Evolutionary conservation across 345 rosid genomes (phyloP).

Genomic region (Conringia planisiliqua): DNA sequence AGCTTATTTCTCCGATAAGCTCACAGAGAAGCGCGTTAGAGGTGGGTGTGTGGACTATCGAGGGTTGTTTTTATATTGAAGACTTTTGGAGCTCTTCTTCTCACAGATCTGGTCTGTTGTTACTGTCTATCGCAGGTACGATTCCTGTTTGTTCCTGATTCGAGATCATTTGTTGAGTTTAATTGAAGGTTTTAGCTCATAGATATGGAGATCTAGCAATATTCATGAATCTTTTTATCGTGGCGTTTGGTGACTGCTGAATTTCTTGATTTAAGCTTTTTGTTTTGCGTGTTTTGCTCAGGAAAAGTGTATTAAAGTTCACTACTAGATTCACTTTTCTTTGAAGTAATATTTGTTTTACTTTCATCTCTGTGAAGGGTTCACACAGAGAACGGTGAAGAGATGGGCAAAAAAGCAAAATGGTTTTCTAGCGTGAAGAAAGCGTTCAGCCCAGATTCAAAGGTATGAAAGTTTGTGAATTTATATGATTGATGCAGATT

Average conservation of each 20-base stretch:
- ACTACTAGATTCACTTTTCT: constrained; percentile 1
- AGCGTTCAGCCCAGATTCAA: constrained; percentile 74
- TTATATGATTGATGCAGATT: constrained; percentile 3
- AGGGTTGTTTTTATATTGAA: not conserved
- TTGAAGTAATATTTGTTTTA: not conserved
- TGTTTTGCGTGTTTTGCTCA: not conserved
- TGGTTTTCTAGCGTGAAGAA: constrained; percentile 91
- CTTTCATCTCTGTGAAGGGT: constrained; percentile 17
- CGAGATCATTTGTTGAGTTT: not conserved
- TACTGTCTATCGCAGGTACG: constrained; percentile 26
- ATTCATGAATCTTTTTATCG: not conserved
- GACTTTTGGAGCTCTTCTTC: constrained; percentile 1
- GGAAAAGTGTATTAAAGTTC: not conserved
- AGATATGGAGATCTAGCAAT: constrained; percentile 21
- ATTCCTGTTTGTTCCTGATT: not conserved
- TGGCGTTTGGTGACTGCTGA: constrained; percentile 1
- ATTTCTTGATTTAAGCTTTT: not conserved
- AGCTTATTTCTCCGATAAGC: constrained; percentile 21
- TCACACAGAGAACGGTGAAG: constrained; percentile 34
- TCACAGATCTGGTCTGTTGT: constrained; percentile 32
- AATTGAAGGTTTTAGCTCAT: constrained; percentile 6
- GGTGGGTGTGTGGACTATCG: not conserved
- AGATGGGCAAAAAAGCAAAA: constrained; percentile 90
- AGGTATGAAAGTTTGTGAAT: constrained; percentile 36
- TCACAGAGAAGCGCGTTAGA: not conserved